Evolutionary conservation across 2,329 filamentous ascomycete genomes (phyloP).

Genomic region (Chalaropsis ovoidea): DNA sequence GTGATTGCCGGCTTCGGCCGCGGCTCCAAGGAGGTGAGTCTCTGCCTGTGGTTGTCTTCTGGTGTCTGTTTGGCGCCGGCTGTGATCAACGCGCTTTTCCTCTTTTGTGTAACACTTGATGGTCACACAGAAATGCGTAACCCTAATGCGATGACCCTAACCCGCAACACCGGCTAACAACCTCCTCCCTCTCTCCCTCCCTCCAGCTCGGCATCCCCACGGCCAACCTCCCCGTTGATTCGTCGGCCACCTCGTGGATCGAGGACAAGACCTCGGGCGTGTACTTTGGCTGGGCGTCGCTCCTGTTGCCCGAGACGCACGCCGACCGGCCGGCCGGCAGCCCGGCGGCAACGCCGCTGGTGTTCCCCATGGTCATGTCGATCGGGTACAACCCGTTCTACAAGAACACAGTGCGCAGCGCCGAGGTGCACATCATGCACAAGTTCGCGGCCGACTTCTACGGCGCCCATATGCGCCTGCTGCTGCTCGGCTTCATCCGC

Average conservation of each 20-base stretch:
- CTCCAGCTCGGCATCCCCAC: slow-evolving; percentile 84
- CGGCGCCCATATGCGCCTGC: slow-evolving; percentile 62
- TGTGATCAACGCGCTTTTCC: neutral
- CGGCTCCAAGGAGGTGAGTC: slow-evolving; percentile 73
- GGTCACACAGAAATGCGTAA: neutral
- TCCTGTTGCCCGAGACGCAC: slow-evolving; percentile 47
- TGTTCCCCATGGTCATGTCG: slow-evolving; percentile 84
- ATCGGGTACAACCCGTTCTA: slow-evolving; percentile 98
- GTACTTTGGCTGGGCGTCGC: slow-evolving; percentile 84
- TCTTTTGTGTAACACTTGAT: neutral
- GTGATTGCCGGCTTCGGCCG: slow-evolving; percentile 91
- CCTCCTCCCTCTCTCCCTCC: neutral
- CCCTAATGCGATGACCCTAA: neutral
- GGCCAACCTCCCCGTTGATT: slow-evolving; percentile 75
- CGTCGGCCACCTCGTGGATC: slow-evolving; percentile 50
- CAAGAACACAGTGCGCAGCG: slow-evolving; percentile 75
- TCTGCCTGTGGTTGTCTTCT: neutral
- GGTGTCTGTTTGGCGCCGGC: neutral
- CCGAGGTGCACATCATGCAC: slow-evolving; percentile 84
- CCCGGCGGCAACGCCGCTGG: slow-evolving; percentile 30
- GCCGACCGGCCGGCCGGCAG: slow-evolving; percentile 34
- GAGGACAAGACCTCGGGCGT: slow-evolving; percentile 61
- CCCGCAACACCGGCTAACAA: neutral
- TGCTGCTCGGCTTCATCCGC: slow-evolving; percentile 78
- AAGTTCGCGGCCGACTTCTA: slow-evolving; percentile 76